Conservation (phyloP, 164 flowering plant genomes). For the Stephania japonica region DNA sequence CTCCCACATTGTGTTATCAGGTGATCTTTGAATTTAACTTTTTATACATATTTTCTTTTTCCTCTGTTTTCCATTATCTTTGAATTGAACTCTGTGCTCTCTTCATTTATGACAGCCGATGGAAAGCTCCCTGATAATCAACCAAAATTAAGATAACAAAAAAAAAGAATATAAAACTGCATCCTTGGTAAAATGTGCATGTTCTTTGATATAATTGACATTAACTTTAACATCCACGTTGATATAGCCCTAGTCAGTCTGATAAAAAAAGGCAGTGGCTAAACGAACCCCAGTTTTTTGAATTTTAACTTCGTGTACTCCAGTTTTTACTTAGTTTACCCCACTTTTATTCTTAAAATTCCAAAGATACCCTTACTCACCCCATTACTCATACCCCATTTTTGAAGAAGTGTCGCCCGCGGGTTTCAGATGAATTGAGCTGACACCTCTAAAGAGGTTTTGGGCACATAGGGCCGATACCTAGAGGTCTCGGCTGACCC, state of each 20-base stretch:
- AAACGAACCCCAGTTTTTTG: too few relatives aligned
- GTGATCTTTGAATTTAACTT: slow-evolving; percentile 27
- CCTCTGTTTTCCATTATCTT: background rate
- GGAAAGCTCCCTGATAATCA: background rate
- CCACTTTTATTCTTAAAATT: too few relatives aligned
- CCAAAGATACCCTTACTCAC: too few relatives aligned
- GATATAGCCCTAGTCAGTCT: background rate
- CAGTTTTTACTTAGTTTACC: too few relatives aligned
- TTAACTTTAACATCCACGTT: background rate
- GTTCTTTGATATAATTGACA: background rate
- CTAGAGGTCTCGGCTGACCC: too few relatives aligned
- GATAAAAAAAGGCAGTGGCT: too few relatives aligned
- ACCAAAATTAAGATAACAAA: background rate
- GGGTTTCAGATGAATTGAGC: too few relatives aligned
- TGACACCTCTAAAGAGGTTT: too few relatives aligned
- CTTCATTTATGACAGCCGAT: background rate
- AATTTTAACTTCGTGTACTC: too few relatives aligned
- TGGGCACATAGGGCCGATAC: too few relatives aligned
- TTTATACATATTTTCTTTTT: background rate
- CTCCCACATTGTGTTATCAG: slow-evolving; percentile 98
- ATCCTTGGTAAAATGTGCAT: background rate
- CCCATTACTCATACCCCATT: too few relatives aligned
- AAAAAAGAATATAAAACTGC: background rate
- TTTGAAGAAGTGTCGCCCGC: too few relatives aligned
- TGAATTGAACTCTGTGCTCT: background rate